Conservation (phyloP, 75 land plant genomes). For the Larix kaempferi region DNA sequence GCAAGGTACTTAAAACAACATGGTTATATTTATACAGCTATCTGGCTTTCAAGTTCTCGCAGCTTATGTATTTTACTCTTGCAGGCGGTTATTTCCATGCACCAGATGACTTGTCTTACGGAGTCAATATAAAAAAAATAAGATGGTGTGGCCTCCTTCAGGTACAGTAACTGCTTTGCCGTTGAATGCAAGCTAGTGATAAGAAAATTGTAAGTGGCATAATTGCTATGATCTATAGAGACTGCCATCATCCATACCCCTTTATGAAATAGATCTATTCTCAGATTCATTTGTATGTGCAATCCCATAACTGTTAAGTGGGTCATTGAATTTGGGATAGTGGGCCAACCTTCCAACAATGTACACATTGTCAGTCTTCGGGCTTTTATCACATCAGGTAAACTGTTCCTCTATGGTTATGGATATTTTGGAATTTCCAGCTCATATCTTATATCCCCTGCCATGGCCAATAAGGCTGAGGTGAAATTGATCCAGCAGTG, state of each 20-base stretch:
- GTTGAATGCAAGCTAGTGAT: neutral
- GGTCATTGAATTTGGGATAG: neutral
- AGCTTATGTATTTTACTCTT: neutral
- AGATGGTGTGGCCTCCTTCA: slow-evolving; percentile 87
- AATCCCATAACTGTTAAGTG: neutral
- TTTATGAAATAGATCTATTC: too few species aligned
- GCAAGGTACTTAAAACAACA: slow-evolving; percentile 46
- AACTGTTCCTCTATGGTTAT: too few species aligned
- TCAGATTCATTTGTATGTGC: too few species aligned
- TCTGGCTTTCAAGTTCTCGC: neutral
- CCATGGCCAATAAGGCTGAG: neutral
- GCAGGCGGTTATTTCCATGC: slow-evolving; percentile 83
- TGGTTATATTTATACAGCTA: neutral
- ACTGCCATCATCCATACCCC: too few species aligned
- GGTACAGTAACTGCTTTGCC: slow-evolving; percentile 19
- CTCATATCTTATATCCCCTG: neutral
- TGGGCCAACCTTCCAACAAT: neutral
- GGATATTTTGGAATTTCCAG: neutral
- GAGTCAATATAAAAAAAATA: slow-evolving; percentile 70
- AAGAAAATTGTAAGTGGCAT: neutral
- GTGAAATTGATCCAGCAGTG: neutral
- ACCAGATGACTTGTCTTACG: slow-evolving; percentile 62
- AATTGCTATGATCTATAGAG: neutral
- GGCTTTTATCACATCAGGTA: too few species aligned
- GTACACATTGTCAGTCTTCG: too few species aligned